Percentiles rank a stretch among this genome's conserved stretches.
These are phyloP conservation scores for Sugiyamaella pinicola DNA, from an alignment of 1,139 yeast genomes.

Conservation along the genomic window DNA sequence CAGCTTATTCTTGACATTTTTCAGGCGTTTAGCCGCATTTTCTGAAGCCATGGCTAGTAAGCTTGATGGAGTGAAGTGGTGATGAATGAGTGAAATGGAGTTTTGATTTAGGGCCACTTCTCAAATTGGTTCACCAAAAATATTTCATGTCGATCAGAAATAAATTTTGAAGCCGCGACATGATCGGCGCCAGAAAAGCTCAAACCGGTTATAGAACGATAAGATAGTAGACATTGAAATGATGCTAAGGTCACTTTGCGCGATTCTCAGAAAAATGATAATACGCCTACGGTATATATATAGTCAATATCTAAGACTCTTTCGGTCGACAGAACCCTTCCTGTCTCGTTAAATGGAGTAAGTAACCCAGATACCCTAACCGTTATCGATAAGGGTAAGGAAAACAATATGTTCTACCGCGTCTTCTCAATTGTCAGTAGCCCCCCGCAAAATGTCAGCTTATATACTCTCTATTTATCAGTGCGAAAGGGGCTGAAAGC, in stretches of 20 bases:
- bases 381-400: slow-evolving; percentile 9
- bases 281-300: too few species aligned
- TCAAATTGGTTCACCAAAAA: background rate
- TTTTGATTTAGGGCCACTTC: background rate
- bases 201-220: background rate
- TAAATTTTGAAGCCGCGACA: background rate
- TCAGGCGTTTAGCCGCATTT: slow-evolving; percentile 24
- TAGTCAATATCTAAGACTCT: too few species aligned
- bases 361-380: background rate
- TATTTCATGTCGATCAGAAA: background rate
- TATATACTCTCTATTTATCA: too few species aligned
- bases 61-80: background rate
- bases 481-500: too few species aligned
- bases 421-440: too few species aligned
- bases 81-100: background rate
- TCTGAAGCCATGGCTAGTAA: slow-evolving; percentile 10
- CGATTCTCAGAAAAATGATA: too few species aligned
- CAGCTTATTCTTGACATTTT: slow-evolving; percentile 67
- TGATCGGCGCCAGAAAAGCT: background rate
- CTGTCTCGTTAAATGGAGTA: background rate
- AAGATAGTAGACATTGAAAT: background rate
- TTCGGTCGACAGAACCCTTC: too few species aligned
- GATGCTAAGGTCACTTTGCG: too few species aligned
- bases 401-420: too few species aligned
- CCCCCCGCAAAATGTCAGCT: slow-evolving; percentile 6